Conservation (phyloP, 2,329 filamentous ascomycete species). For the Fonsecaea monophora region DNA sequence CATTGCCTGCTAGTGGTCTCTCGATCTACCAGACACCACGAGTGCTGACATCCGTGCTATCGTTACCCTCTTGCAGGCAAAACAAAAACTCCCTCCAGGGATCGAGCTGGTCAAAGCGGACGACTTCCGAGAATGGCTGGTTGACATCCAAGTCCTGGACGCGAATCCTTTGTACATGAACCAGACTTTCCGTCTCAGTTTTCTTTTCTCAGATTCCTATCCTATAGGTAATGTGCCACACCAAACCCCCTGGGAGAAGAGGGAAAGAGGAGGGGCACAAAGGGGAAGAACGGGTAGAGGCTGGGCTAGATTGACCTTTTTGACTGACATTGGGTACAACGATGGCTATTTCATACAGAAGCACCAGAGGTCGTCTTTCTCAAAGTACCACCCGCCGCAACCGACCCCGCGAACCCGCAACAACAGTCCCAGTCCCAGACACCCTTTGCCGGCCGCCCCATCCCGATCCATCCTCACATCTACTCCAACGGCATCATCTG, state of each 20-base stretch:
- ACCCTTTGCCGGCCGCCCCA: constrained; percentile 57
- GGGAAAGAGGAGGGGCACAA: background rate
- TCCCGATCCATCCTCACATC: constrained; percentile 96
- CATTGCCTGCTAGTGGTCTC: background rate
- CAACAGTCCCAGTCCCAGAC: constrained; percentile 35
- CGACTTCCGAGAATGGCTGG: constrained; percentile 84
- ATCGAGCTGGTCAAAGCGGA: constrained; percentile 83
- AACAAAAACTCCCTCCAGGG: constrained; percentile 65
- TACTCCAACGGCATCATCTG: constrained; percentile 99
- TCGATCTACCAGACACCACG: background rate
- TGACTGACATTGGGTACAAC: background rate
- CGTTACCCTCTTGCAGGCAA: constrained; percentile 52
- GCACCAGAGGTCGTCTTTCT: constrained; percentile 94
- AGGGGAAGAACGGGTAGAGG: background rate
- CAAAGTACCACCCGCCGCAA: constrained; percentile 59
- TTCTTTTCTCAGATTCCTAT: constrained; percentile 82
- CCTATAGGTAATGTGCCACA: constrained; percentile 75
- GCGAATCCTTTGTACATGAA: constrained; percentile 84
- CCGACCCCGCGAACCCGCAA: constrained; percentile 24
- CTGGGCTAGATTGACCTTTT: background rate
- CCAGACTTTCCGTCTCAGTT: constrained; percentile 83
- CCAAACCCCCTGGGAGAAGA: background rate
- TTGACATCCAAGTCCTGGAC: constrained; percentile 92
- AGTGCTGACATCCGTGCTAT: background rate
- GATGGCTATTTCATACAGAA: constrained; percentile 60